Evolutionary conservation across 805 yeast species (phyloP), one percentile per base, ranked within the genome.

Genomic region (Barnettozyma californica): DNA sequence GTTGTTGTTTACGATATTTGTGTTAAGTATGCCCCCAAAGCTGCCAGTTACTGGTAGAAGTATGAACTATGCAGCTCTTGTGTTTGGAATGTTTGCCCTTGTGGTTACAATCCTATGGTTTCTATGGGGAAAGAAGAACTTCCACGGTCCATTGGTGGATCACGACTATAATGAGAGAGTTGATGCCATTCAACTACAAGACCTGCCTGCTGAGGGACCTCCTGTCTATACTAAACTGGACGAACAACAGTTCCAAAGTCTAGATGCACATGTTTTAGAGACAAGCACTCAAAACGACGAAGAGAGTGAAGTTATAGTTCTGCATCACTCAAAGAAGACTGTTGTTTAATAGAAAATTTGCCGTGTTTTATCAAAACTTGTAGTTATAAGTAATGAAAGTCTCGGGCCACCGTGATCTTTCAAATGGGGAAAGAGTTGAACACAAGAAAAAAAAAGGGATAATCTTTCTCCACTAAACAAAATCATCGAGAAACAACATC

Each of bases 21-120:
- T 85, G 0, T 69, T 86, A n/a, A 83, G 89, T 53, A 68, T 83
- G 62, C 92, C 92, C 1, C 84, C 89, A 0, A 80, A 80, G 43
- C 68, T 84, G 44, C 79, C 78, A 20, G 74, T 79, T 5, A 73
- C 75, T 1, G 54, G 62, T 1, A 47, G 49, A 4, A 58, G 73
- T 2, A 72, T 72, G 75, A 72, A 72, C 54, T 72, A 72, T 57
- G 89, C 95, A 0, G 64, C 80, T n/a, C 74, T 76, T 9, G 90
- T 86, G 4, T 78, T 84, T 53, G 52, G 71, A 0, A 53, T 73
- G 1, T 75, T 75, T 50, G 67, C 80, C n/a, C 54, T 77, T 0
- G 55, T 68, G 1, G 71, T 82, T 36, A 77, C 84, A 1, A 52
- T 74, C 0, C 50, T 78, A 5, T 86, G 79, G 65, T 68, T 68